Conservation (phyloP, 176 grass and related monocot species). For the Chloris gayana region DNA sequence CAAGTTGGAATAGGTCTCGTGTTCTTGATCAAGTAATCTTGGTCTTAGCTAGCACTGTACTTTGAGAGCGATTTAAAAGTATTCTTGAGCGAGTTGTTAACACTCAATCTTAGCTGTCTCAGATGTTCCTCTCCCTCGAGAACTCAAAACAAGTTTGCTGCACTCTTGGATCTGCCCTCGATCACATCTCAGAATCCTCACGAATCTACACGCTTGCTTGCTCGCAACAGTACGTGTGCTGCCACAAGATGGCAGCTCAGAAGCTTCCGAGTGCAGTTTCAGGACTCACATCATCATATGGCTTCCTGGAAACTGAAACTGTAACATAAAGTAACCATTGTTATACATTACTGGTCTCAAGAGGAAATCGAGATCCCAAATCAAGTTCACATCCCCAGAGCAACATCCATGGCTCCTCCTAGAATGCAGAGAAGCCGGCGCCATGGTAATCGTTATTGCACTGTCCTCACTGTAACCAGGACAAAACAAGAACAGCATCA, state of each 20-base stretch:
- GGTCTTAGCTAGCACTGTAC: constrained; percentile 34
- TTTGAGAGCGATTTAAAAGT: constrained; percentile 37
- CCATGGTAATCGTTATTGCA: constrained; percentile 20
- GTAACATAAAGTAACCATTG: constrained; percentile 18
- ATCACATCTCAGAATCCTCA: constrained; percentile 29
- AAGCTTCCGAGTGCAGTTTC: constrained; percentile 50
- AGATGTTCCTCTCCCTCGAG: constrained; percentile 38
- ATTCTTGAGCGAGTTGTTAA: neutral
- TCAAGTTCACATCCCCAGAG: constrained; percentile 19
- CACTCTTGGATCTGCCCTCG: constrained; percentile 12
- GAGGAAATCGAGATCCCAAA: constrained; percentile 52
- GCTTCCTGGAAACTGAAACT: constrained; percentile 33
- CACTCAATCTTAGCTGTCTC: constrained; percentile 28
- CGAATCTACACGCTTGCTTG: constrained; percentile 41
- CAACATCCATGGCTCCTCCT: constrained; percentile 47
- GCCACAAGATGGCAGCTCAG: constrained; percentile 50
- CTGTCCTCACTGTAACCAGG: constrained; percentile 1
- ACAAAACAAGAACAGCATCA: neutral
- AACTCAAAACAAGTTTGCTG: constrained; percentile 31
- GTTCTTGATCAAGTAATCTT: constrained; percentile 37
- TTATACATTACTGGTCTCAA: constrained; percentile 28
- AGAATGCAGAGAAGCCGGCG: constrained; percentile 28
- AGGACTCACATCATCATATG: constrained; percentile 11
- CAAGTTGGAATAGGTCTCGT: neutral
- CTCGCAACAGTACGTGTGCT: constrained; percentile 24